Evolutionary conservation across 108 stramenopile genomes (phyloP).

Genomic region (Fragilariopsis cylindrus): DNA sequence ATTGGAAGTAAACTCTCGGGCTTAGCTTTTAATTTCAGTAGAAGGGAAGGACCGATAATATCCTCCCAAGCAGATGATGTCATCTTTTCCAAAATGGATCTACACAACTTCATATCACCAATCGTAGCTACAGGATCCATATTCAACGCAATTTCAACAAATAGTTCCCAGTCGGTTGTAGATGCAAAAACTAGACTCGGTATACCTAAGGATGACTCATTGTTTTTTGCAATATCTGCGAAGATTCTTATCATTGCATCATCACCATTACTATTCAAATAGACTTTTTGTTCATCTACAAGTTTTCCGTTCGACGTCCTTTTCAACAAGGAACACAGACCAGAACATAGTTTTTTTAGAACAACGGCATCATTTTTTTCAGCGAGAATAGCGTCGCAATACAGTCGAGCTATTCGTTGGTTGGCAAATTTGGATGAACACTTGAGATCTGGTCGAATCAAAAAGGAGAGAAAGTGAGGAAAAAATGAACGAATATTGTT

Average conservation of each 20-base stretch:
- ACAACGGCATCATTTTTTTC: conserved; percentile 19
- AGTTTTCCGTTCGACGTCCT: conserved; percentile 16
- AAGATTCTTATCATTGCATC: conserved; percentile 7
- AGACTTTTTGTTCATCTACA: conserved; percentile 20
- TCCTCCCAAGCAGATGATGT: conserved; percentile 23
- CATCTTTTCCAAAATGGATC: conserved; percentile 11
- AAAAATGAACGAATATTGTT: too few relatives aligned
- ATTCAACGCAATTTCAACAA: conserved; percentile 28
- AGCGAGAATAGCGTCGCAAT: conserved; percentile 22
- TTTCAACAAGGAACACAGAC: conserved; percentile 27
- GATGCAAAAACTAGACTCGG: conserved; percentile 21
- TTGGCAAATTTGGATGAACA: conserved; percentile 27
- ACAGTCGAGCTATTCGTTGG: conserved; percentile 21
- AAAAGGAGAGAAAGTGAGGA: neutral
- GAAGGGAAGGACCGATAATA: conserved; percentile 29
- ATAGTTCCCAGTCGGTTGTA: conserved; percentile 26
- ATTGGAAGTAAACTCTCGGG: conserved; percentile 42
- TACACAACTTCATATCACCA: conserved; percentile 27
- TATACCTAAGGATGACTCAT: conserved; percentile 12
- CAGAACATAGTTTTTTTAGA: conserved; percentile 13
- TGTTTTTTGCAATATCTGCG: conserved; percentile 12
- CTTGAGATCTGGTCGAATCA: conserved; percentile 13
- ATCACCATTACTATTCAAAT: neutral
- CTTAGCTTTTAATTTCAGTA: conserved; percentile 48
- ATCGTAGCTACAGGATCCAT: conserved; percentile 20